Evolutionary conservation across 441 rosid species (phyloP).

Genomic region (Bruguiera hainesii): DNA sequence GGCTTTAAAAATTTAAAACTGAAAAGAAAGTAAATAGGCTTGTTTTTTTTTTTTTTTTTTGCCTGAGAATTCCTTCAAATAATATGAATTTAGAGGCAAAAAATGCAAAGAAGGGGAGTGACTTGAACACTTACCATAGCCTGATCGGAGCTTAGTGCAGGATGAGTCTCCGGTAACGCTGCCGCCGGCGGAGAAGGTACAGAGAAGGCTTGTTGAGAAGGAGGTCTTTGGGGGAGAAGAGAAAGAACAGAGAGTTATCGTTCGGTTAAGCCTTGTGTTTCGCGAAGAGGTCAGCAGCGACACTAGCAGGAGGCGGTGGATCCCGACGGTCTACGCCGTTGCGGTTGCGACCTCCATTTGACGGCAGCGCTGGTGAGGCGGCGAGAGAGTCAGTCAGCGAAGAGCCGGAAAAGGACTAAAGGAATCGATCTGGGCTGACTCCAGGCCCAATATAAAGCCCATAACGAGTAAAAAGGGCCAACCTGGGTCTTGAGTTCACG

Average conservation of each 20-base stretch:
- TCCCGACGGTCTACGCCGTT: slow-evolving; percentile 44
- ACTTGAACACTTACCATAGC: slow-evolving; percentile 47
- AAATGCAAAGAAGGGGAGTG: neutral
- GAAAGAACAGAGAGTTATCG: slow-evolving; percentile 20
- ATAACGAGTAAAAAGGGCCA: too few species aligned
- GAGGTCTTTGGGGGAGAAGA: slow-evolving; percentile 15
- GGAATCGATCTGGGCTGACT: too few species aligned
- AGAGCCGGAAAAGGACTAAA: too few species aligned
- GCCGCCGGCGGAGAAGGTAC: slow-evolving; percentile 30
- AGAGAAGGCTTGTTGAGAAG: too few species aligned
- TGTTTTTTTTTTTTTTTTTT: too few species aligned
- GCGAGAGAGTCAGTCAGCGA: neutral
- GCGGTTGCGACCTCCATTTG: slow-evolving; percentile 59
- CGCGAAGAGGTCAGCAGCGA: slow-evolving; percentile 25
- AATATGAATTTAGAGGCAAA: too few species aligned
- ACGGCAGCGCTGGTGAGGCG: slow-evolving; percentile 7
- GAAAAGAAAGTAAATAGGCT: too few species aligned
- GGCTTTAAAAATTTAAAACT: too few species aligned
- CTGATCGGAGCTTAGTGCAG: slow-evolving; percentile 47
- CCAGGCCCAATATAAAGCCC: too few species aligned
- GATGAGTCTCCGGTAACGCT: slow-evolving; percentile 49
- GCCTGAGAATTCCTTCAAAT: too few species aligned
- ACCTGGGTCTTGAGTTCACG: too few species aligned
- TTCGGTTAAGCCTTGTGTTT: slow-evolving; percentile 20
- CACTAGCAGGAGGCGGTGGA: slow-evolving; percentile 40